Evolutionary conservation across 2,329 filamentous ascomycete genomes (phyloP), one percentile per base, ranked within the genome.

Genomic region (Epichloe uncinata): DNA sequence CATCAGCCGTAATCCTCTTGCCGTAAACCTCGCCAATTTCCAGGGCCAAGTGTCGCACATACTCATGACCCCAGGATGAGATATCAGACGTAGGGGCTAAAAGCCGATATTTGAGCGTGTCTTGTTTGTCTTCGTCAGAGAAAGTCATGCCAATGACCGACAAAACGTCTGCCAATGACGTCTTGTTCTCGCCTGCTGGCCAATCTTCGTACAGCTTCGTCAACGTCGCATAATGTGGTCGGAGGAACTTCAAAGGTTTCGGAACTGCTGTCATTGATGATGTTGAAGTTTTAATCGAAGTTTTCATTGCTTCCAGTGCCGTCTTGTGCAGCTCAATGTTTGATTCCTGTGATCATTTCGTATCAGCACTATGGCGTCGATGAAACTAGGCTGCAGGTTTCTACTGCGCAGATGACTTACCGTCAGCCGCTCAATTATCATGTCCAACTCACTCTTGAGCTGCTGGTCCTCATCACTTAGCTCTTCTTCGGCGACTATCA

Each of bases 211-310:
- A 95, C 30, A 90, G 74, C 67, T 85, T 85, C 55, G 85, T 85
- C 63, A 98, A 76, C 51, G 85, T 82, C 69, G 94, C 86, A 72
- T 97, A 98, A 69, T 98, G 91, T 58, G 91, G 93, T 73, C 93
- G 82, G 56, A 98, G 79, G 68, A 98, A 98, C 71, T 98, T 98
- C 61, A 98, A 78, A 35, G 93, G 93, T 72, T 98, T 98, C 22
- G 94, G 93, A 54, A 98, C 93, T 53, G 93, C 93, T 45, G 93
- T 98, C 93, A 98, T 98, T 43, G 94, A 98, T 52, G 90, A 97
- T 57, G 93, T 98, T 53, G 93, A 95, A 50, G 93, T 98, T 75
- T 96, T 97, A 76, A 98, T 98, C 65, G 88, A 94, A 62, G 84
- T 88, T 75, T 96, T 97, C 81, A 98, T 96, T 58, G 89, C 85